Evolutionary conservation across 129 eudicot genomes (phyloP).

Genomic region (Chrysanthemum seticuspe): DNA sequence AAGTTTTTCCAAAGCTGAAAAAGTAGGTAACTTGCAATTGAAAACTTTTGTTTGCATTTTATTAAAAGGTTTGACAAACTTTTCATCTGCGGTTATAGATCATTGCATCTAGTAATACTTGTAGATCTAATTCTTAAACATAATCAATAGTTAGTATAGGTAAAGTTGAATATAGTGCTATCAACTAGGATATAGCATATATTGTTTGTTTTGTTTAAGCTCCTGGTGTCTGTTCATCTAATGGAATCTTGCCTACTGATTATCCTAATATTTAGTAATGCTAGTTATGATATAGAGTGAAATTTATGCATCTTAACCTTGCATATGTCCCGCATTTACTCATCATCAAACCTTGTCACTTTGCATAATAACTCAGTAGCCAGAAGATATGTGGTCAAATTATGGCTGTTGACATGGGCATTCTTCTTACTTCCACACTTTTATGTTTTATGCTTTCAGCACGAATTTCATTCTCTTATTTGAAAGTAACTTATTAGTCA

Average conservation of each 20-base stretch:
- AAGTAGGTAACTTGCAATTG: too few relatives aligned
- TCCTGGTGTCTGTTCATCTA: background rate
- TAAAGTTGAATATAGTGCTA: background rate
- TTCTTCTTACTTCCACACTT: background rate
- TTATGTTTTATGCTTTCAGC: background rate
- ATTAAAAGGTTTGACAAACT: too few relatives aligned
- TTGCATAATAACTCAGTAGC: background rate
- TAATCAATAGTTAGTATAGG: background rate
- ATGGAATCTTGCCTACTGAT: background rate
- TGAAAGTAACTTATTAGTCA: conserved; percentile 2
- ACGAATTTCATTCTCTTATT: background rate
- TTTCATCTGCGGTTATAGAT: background rate
- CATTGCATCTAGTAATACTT: background rate
- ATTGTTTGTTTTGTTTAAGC: background rate
- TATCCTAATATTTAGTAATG: background rate
- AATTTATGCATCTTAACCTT: conserved; percentile 1
- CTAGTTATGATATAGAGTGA: background rate
- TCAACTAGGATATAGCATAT: background rate
- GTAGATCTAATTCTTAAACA: background rate
- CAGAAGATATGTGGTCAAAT: conserved; percentile 2
- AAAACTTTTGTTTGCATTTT: too few relatives aligned
- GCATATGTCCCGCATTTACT: background rate
- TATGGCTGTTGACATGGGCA: background rate
- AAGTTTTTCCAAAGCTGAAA: too few relatives aligned
- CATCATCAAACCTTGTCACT: conserved; percentile 14